These are phyloP conservation scores for Blastobotrys illinoisensis DNA, from an alignment of 1,139 yeast species.

Conservation along the genomic window DNA sequence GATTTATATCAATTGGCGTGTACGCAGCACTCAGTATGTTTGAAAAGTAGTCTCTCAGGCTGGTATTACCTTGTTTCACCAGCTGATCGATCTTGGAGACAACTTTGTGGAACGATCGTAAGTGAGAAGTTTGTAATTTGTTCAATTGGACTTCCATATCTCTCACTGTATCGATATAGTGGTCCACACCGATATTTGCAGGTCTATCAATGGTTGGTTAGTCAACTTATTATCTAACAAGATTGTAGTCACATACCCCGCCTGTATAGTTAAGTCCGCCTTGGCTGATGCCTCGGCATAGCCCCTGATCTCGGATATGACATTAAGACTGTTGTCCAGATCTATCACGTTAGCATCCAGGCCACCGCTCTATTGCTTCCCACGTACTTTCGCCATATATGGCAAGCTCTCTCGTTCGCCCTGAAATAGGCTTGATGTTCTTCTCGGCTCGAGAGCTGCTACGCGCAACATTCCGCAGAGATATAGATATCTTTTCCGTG, in stretches of 20 bases:
- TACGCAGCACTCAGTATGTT: conserved; percentile 19
- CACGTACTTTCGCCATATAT: conserved; percentile 42
- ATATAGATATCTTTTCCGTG: conserved; percentile 50
- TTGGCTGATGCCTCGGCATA: conserved; percentile 42
- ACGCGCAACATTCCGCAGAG: conserved; percentile 50
- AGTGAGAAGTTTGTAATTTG: conserved; percentile 23
- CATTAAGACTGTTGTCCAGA: conserved; percentile 51
- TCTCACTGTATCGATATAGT: conserved; percentile 22
- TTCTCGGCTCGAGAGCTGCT: conserved; percentile 59
- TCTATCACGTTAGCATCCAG: conserved; percentile 1
- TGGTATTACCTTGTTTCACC: conserved; percentile 21
- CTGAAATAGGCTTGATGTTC: conserved; percentile 65
- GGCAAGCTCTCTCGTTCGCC: conserved; percentile 54
- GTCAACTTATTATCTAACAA: not conserved
- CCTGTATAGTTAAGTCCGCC: not conserved
- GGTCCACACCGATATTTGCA: conserved; percentile 20
- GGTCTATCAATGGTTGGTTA: conserved; percentile 11
- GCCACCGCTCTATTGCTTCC: conserved; percentile 27
- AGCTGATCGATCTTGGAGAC: conserved; percentile 26
- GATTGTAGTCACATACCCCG: not conserved
- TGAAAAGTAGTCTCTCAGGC: conserved; percentile 23
- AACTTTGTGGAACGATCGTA: conserved; percentile 28
- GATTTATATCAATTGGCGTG: conserved; percentile 23
- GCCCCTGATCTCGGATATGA: conserved; percentile 60
- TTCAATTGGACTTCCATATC: conserved; percentile 22